Evolutionary conservation across 371 early-diverging fungal species (phyloP).

Genomic region (Mucor racemosus): DNA sequence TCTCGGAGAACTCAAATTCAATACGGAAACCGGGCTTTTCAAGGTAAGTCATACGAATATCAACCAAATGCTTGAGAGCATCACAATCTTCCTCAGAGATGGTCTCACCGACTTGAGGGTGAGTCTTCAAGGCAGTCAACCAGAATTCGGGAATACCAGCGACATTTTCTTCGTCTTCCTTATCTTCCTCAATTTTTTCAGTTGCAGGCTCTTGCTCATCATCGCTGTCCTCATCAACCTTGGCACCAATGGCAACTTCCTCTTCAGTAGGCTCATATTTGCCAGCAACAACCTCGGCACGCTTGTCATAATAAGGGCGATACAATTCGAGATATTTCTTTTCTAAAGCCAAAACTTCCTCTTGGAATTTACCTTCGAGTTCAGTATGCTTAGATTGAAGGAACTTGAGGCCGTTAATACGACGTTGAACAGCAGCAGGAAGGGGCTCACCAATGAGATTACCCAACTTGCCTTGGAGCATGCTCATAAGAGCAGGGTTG

Average conservation of each 20-base stretch:
- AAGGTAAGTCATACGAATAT: conserved; percentile 85
- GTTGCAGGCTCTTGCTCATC: conserved; percentile 45
- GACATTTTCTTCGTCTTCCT: conserved; percentile 49
- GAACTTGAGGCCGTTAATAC: conserved; percentile 84
- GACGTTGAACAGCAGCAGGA: conserved; percentile 75
- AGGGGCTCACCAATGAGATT: conserved; percentile 67
- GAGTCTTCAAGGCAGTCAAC: conserved; percentile 89
- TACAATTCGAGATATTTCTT: conserved; percentile 91
- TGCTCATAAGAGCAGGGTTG: conserved; percentile 52
- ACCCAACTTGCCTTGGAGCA: conserved; percentile 67
- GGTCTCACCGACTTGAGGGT: conserved; percentile 75
- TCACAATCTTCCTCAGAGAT: conserved; percentile 91
- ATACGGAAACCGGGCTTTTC: conserved; percentile 90
- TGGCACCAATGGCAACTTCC: conserved; percentile 73
- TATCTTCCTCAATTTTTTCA: conserved; percentile 38
- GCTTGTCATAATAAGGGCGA: conserved; percentile 88
- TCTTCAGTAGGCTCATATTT: conserved; percentile 85
- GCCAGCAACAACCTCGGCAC: conserved; percentile 79
- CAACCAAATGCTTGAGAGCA: conserved; percentile 80
- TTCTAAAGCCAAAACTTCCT: conserved; percentile 91
- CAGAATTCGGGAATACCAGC: conserved; percentile 90
- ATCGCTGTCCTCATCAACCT: conserved; percentile 56
- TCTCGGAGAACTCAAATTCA: conserved; percentile 89
- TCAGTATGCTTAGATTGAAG: conserved; percentile 84
- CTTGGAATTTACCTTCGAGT: conserved; percentile 85